Evolutionary conservation across 2,329 filamentous ascomycete species (phyloP).

Genomic region (Epichloe gansuensis): DNA sequence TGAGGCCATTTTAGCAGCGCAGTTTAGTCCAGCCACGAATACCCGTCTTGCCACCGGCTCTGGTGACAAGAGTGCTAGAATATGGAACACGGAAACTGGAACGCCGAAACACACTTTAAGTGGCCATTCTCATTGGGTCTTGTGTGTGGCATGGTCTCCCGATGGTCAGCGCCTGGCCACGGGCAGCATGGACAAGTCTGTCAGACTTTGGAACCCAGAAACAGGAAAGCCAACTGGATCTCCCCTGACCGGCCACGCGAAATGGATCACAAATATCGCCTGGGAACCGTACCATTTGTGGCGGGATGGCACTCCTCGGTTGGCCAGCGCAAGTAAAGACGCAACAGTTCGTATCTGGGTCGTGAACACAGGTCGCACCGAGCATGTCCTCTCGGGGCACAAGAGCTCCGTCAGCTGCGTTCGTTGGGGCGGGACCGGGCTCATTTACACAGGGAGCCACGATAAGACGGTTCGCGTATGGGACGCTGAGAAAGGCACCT

Average conservation of each 20-base stretch:
- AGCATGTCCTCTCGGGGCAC: conserved; percentile 77
- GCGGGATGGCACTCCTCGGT: conserved; percentile 55
- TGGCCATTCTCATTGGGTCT: conserved; percentile 80
- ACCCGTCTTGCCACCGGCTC: conserved; percentile 74
- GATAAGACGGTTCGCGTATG: conserved; percentile 90
- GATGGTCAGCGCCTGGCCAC: conserved; percentile 73
- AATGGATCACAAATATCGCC: conserved; percentile 75
- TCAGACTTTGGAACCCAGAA: conserved; percentile 79
- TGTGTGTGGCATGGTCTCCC: conserved; percentile 77
- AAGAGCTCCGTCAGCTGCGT: conserved; percentile 83
- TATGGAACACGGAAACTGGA: conserved; percentile 92
- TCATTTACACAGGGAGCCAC: conserved; percentile 74
- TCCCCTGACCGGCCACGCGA: conserved; percentile 68
- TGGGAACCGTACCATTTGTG: conserved; percentile 94
- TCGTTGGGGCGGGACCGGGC: conserved; percentile 82
- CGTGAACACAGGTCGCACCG: conserved; percentile 61
- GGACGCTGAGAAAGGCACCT: conserved; percentile 65
- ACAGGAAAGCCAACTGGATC: conserved; percentile 59
- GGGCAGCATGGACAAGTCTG: conserved; percentile 83
- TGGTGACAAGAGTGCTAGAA: conserved; percentile 78
- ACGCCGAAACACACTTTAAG: conserved; percentile 77
- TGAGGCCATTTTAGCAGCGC: conserved; percentile 73
- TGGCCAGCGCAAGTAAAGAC: conserved; percentile 86
- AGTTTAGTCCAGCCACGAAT: conserved; percentile 72
- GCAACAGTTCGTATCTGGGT: conserved; percentile 80